Evolutionary conservation across 1,284 basidiomycete genomes (phyloP), one percentile per base, ranked within the genome.

Genomic region (Polyporus tsugae): DNA sequence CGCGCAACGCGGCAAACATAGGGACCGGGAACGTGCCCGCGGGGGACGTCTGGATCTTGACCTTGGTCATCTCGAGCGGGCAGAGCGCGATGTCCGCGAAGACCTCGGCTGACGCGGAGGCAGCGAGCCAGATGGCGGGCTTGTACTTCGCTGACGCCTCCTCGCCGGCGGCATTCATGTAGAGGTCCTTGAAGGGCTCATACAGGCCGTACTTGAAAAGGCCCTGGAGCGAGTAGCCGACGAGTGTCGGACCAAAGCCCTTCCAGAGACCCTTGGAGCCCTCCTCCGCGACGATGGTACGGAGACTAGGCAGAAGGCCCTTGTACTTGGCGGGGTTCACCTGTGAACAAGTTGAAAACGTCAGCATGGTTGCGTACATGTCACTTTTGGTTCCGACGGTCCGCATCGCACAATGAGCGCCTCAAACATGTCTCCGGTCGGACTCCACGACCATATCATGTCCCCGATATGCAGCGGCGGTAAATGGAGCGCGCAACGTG

Each of bases 161-260:
- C 77, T 96, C 86, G 73, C 95, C 95, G 68, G 95, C 90, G 68
- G 89, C 76, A 84, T 96, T 95, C 84, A 92, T 92, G 85, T 96
- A 94, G 72, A 83, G 75, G 81, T 97, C 95, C 87, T 99, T 99
- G 92, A 97, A 98, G 79, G 94, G 82, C 84, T 97, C 96, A 82
- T 98, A 97, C 80, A 95, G 93, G 84, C 95, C 95, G 82, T 95
- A 98, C 85, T 98, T 98, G 90, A 96, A 94, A 86, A 96, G 90
- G 78, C 96, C 97, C 84, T 99, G 97, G 75, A 97, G 87, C 25
- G 96, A 94, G 87, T 98, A 98, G 69, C 97, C 97, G 81, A 97
- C 85, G 75, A 95, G 86, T 65, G 95, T 97, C 63, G 95, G 95
- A 60, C 95, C 95, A 79, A 98, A 87, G 77, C 97, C 97, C 79